These are phyloP conservation scores for Acidiella bohemica DNA, from an alignment of 495 filamentous ascomycete species.

Conservation along the genomic window DNA sequence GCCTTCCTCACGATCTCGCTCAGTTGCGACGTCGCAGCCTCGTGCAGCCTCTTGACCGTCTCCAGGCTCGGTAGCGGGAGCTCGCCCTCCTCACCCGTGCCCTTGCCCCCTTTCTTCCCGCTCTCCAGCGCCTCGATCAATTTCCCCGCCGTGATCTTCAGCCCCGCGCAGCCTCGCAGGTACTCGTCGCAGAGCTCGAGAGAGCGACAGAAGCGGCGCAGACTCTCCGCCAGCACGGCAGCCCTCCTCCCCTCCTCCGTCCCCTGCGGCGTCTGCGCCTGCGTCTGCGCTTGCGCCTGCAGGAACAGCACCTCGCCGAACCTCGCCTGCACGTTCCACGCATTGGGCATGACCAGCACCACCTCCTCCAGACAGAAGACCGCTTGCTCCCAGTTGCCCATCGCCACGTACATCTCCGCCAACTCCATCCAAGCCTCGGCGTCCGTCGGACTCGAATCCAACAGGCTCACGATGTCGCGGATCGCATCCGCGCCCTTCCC, in stretches of 20 bases:
- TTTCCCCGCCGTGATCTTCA: constrained; percentile 42
- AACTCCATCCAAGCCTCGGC: constrained; percentile 91
- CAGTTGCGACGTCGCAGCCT: constrained; percentile 58
- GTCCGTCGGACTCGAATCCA: constrained; percentile 78
- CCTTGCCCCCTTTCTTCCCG: constrained; percentile 14
- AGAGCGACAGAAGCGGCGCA: constrained; percentile 74
- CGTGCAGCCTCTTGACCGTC: constrained; percentile 54
- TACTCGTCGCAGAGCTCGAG: constrained; percentile 91
- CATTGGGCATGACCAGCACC: constrained; percentile 73
- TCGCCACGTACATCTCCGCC: constrained; percentile 65
- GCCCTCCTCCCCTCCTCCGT: constrained; percentile 32
- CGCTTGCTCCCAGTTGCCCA: constrained; percentile 66
- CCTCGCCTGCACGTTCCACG: constrained; percentile 92
- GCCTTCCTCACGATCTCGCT: constrained; percentile 57
- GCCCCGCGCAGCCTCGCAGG: constrained; percentile 79
- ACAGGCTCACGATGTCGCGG: constrained; percentile 52
- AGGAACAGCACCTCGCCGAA: constrained; percentile 73
- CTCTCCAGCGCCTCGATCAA: constrained; percentile 21
- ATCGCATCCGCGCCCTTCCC: constrained; percentile 58
- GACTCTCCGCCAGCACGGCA: constrained; percentile 50
- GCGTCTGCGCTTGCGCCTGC: no score
- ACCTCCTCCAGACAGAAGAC: constrained; percentile 86
- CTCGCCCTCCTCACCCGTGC: constrained; percentile 27
- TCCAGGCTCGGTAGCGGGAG: constrained; percentile 28
- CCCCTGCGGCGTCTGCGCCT: no score